These are phyloP conservation scores for Ceratocystis albifundus DNA, from an alignment of 2,329 filamentous ascomycete genomes.

Conservation along the genomic window DNA sequence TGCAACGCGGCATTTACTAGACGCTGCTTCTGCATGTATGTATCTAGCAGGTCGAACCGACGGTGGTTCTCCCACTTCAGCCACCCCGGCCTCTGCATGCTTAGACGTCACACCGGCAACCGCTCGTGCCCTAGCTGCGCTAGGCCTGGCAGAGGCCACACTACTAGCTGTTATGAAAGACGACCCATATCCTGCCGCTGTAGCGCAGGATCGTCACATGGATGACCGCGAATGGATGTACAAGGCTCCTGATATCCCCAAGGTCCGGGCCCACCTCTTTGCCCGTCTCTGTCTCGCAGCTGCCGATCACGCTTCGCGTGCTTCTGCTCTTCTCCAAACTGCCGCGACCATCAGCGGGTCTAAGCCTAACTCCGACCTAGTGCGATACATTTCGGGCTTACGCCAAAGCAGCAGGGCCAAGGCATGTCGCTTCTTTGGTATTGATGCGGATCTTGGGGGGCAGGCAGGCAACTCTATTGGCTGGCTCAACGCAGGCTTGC, in stretches of 20 bases:
- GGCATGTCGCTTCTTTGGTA: slow-evolving; percentile 79
- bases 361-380: slow-evolving; percentile 52
- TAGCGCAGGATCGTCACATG: slow-evolving; percentile 70
- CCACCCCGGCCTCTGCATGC: slow-evolving; percentile 34
- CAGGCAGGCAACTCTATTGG: slow-evolving; percentile 76
- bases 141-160: slow-evolving; percentile 79
- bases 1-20: slow-evolving; percentile 66
- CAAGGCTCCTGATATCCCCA: slow-evolving; percentile 72
- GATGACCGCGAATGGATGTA: slow-evolving; percentile 96
- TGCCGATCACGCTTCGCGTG: slow-evolving; percentile 72
- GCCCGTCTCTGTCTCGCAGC: slow-evolving; percentile 79
- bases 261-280: slow-evolving; percentile 78
- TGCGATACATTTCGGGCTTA: slow-evolving; percentile 66
- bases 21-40: slow-evolving; percentile 66
- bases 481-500: slow-evolving; percentile 69
- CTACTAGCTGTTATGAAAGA: slow-evolving; percentile 85
- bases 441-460: slow-evolving; percentile 74
- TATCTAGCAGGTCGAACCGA: slow-evolving; percentile 53
- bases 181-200: slow-evolving; percentile 76
- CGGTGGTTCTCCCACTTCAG: slow-evolving; percentile 6
- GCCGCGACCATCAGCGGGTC: slow-evolving; percentile 26
- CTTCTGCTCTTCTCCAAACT: slow-evolving; percentile 41
- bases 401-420: slow-evolving; percentile 65
- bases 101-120: slow-evolving; percentile 44
- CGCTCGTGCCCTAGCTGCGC: slow-evolving; percentile 45